Base-by-base conservation (phyloP, 352 stramenopile genomes). In the Pythium pyrilobum region DNA sequence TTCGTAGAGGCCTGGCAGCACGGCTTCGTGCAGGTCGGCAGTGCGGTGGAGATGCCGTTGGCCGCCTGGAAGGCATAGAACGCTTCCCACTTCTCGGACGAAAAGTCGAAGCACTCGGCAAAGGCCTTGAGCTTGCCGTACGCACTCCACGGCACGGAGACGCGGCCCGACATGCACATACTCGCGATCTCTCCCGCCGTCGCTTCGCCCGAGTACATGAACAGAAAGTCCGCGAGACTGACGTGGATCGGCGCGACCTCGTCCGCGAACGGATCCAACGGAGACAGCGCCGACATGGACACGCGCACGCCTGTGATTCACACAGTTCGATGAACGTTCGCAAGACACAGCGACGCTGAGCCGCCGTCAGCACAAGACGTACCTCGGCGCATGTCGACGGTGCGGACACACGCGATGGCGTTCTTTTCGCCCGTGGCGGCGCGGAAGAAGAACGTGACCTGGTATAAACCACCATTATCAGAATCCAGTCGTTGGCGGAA, bases 401-500 rank as follows among this genome's bases (percentile, higher is more conserved):
- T 87, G 24, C 82, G 72, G 57, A 93, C 70, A 53, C 82, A 93
- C 4, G 67, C 76, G 48, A 89, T 70, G 16, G 63, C 65, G 24
- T 72, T 60, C 31, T 72, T 73, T 28, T 69, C 62, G 3, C 66
- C 64, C 0, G 59, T 60, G 16, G 74, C 72, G 5, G 64, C 63
- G 48, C 78, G 73, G 55, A 93, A 93, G 65, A 80, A 80, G 61
- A 93, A 93, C 18, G 81, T 89, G 25, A 93, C 82, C 82, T 93
- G 34, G 28, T 21, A 16, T 5, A 18, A 7, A 4, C 20, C 12
- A 48, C 0, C 41, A 37, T 70, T 40, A 27, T 54, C 56, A 59
- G 42, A 55, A 47, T 44, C 25, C 21, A 8, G 25, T n/a, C 27
- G 23, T 5, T 25, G 21, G 16, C 10, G 20, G n/a, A n/a, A n/a